Percentiles rank a stretch among this genome's conserved stretches.
Conservation (phyloP, 352 stramenopile species). For the Saprolegnia diclina region DNA sequence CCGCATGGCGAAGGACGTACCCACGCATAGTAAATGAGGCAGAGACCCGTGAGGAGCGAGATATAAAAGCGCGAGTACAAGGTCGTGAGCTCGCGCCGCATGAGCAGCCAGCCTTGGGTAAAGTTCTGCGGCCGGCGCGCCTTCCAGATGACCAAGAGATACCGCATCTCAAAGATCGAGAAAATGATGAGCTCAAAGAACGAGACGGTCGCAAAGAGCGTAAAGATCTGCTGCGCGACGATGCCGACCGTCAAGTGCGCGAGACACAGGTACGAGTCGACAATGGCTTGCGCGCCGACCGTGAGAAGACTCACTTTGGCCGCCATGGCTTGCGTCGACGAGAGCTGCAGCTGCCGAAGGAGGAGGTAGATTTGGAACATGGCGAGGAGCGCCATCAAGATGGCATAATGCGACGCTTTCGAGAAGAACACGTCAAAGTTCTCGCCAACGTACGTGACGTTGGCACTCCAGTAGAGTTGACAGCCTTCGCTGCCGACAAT, state of each 20-base stretch:
- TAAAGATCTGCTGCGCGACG: constrained; percentile 92
- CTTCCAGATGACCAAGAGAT: constrained; percentile 96
- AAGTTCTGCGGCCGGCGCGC: constrained; percentile 84
- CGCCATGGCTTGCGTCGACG: constrained; percentile 74
- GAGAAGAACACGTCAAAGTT: constrained; percentile 80
- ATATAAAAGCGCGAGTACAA: constrained; percentile 96
- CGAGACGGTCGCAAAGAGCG: constrained; percentile 92
- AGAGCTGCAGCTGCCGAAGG: constrained; percentile 77
- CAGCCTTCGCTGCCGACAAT: constrained; percentile 74
- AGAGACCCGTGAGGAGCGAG: constrained; percentile 85
- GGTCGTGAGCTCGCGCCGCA: constrained; percentile 90
- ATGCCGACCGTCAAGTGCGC: constrained; percentile 93
- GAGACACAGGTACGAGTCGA: constrained; percentile 95
- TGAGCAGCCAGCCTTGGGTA: constrained; percentile 75
- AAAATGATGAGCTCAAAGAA: constrained; percentile 99
- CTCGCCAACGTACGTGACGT: constrained; percentile 73
- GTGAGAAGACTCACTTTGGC: constrained; percentile 76
- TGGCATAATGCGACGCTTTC: constrained; percentile 68
- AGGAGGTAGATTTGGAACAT: constrained; percentile 85
- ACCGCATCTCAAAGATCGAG: constrained; percentile 98
- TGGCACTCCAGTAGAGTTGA: constrained; percentile 62
- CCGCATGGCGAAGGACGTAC: constrained; percentile 35
- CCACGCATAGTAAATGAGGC: constrained; percentile 90
- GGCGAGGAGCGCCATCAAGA: constrained; percentile 82
- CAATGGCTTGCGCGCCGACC: constrained; percentile 79